phyloP scores from a whole-genome alignment of 2,329 filamentous ascomycete genomes.

The Furcasterigmium furcatum region DNA sequence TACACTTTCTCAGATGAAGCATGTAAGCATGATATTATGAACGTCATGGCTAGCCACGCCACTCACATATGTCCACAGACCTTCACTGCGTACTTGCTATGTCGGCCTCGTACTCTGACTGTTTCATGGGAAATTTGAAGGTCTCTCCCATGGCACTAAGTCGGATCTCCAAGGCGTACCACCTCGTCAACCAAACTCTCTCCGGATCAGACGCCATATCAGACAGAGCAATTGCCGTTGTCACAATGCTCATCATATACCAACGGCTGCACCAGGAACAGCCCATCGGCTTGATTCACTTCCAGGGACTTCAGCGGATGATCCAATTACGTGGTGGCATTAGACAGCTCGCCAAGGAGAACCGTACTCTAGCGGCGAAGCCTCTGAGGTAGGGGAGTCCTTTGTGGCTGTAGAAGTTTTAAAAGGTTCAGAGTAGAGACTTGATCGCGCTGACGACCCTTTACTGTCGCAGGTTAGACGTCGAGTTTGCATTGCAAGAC shows the following conservation, averaged over 20 bases:
- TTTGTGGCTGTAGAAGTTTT: background rate
- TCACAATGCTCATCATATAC: background rate
- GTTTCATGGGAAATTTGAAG: too few relatives aligned
- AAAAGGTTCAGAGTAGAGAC: background rate
- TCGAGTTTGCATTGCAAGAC: background rate
- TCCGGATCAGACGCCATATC: too few relatives aligned
- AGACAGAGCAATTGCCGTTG: background rate
- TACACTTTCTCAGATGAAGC: too few relatives aligned
- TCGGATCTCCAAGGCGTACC: too few relatives aligned
- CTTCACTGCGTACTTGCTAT: too few relatives aligned
- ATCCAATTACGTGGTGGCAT: background rate
- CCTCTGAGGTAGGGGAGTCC: background rate
- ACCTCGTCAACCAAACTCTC: too few relatives aligned
- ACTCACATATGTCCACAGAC: too few relatives aligned
- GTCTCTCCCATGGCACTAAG: too few relatives aligned
- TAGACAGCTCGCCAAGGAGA: background rate
- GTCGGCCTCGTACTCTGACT: too few relatives aligned
- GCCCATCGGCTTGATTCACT: background rate
- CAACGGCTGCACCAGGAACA: background rate
- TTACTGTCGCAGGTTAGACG: background rate
- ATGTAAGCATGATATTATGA: too few relatives aligned
- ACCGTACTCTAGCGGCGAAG: background rate
- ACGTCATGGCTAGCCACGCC: too few relatives aligned
- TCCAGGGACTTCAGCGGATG: background rate
- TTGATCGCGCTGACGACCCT: too few relatives aligned